These are phyloP conservation scores for Pseudofabraea citricarpa DNA, from an alignment of 2,329 filamentous ascomycete genomes.

Conservation along the genomic window DNA sequence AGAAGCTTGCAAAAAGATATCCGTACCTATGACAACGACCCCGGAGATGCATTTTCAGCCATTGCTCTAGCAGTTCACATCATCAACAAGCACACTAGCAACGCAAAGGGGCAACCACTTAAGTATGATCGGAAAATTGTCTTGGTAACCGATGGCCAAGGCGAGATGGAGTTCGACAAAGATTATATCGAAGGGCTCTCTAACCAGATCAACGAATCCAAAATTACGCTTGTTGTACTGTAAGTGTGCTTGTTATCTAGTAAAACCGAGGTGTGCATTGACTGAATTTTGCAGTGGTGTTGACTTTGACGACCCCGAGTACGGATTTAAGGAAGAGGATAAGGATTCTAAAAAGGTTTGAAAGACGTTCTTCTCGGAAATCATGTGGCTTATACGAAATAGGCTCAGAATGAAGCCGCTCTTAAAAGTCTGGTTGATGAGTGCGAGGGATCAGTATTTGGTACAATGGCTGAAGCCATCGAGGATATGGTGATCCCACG, in stretches of 20 bases:
- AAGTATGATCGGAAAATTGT: conserved; percentile 79
- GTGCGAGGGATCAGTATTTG: conserved; percentile 66
- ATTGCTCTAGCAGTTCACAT: conserved; percentile 82
- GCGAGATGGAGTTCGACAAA: conserved; percentile 67
- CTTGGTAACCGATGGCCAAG: conserved; percentile 77
- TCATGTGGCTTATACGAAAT: conserved; percentile 14
- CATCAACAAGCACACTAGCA: conserved; percentile 69
- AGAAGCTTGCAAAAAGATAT: conserved; percentile 59
- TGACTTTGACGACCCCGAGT: conserved; percentile 90
- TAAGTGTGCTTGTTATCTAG: no score
- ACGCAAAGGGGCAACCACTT: conserved; percentile 33
- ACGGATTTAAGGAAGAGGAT: conserved; percentile 86
- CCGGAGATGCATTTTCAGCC: conserved; percentile 83
- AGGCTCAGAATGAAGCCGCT: conserved; percentile 68
- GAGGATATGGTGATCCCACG: conserved; percentile 73
- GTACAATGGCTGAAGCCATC: conserved; percentile 83
- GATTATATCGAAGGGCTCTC: conserved; percentile 30
- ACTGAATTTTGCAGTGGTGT: conserved; percentile 57
- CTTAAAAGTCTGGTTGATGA: conserved; percentile 61
- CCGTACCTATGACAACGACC: conserved; percentile 59
- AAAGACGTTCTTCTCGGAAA: background rate
- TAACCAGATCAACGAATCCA: conserved; percentile 65
- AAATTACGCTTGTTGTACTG: conserved; percentile 76
- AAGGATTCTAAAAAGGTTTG: conserved; percentile 67
- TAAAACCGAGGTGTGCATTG: no score